A percentile compares a stretch with the other conserved stretches of the same genome.
Conservation (phyloP, 352 stramenopile species). For the Globisporangium paddicum region DNA sequence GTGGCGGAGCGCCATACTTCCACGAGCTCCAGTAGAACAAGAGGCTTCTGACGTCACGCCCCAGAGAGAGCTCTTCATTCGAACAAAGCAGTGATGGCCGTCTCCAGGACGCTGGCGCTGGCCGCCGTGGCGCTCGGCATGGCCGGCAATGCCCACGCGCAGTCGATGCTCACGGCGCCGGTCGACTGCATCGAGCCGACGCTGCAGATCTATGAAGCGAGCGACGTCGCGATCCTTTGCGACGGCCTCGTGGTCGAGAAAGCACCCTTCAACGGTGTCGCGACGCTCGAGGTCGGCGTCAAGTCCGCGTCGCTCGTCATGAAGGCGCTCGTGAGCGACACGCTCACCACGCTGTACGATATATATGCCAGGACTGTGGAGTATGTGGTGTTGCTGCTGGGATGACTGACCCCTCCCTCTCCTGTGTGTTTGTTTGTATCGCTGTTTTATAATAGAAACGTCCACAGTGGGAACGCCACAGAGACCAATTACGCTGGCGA, state of each 20-base stretch:
- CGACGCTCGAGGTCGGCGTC: slow-evolving; percentile 11
- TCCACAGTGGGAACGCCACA: slow-evolving; percentile 14
- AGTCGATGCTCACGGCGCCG: slow-evolving; percentile 14
- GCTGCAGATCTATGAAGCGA: slow-evolving; percentile 9
- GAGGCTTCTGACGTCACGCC: background rate
- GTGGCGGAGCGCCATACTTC: background rate
- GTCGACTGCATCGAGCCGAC: slow-evolving; percentile 8
- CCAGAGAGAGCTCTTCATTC: background rate
- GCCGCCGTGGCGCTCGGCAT: background rate
- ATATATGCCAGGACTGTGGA: too few species aligned
- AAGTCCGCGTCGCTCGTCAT: slow-evolving; percentile 7
- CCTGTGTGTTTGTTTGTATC: background rate
- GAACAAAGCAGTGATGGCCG: background rate
- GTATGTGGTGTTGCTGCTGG: background rate
- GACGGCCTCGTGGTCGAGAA: background rate
- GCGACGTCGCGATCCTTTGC: slow-evolving; percentile 13
- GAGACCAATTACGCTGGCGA: background rate
- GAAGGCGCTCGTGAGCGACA: slow-evolving; percentile 16
- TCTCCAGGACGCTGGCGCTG: background rate
- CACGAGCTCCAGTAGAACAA: background rate
- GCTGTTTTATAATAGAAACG: slow-evolving; percentile 2
- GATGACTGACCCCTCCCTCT: background rate
- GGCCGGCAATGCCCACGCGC: background rate
- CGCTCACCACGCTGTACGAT: slow-evolving; percentile 10
- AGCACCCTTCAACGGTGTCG: slow-evolving; percentile 6